Evolutionary conservation across 495 filamentous ascomycete species (phyloP).

Genomic region (Chaetomidium leptoderma): DNA sequence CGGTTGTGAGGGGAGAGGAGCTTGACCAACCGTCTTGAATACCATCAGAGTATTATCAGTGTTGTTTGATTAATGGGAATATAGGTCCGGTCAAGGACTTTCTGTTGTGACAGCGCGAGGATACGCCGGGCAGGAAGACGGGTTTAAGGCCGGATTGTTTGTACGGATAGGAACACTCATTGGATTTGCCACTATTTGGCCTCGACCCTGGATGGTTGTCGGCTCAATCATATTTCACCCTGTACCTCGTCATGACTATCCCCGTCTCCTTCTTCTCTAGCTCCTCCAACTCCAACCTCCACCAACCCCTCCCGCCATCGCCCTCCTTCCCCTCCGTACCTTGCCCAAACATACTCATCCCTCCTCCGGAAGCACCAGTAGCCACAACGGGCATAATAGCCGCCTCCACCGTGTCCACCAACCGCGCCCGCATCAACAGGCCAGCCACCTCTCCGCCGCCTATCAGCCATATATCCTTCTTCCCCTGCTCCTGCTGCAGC

Average conservation of each 20-base stretch:
- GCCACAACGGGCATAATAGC: constrained; percentile 24
- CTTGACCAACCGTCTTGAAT: constrained; percentile 8
- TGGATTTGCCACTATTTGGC: no score
- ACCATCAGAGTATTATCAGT: no score
- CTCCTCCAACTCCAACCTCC: constrained; percentile 12
- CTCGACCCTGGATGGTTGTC: no score
- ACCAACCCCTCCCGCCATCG: not conserved
- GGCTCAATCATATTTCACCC: constrained; percentile 13
- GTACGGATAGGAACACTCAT: no score
- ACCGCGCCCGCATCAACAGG: constrained; percentile 4
- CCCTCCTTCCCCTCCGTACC: not conserved
- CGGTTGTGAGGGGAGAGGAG: not conserved
- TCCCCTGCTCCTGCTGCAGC: not conserved
- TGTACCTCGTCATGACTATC: constrained; percentile 21
- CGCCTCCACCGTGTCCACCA: constrained; percentile 22
- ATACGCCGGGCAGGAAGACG: no score
- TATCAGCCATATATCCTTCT: constrained; percentile 22
- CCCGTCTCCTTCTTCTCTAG: constrained; percentile 10
- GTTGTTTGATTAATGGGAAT: no score
- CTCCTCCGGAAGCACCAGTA: no score
- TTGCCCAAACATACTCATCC: constrained; percentile 11
- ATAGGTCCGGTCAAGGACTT: no score
- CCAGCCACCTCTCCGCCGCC: constrained; percentile 20
- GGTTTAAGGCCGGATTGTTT: no score
- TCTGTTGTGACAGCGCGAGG: no score